phyloP scores from a whole-genome alignment of 2,329 filamentous ascomycete genomes.

The Nectriaceae sp. region DNA sequence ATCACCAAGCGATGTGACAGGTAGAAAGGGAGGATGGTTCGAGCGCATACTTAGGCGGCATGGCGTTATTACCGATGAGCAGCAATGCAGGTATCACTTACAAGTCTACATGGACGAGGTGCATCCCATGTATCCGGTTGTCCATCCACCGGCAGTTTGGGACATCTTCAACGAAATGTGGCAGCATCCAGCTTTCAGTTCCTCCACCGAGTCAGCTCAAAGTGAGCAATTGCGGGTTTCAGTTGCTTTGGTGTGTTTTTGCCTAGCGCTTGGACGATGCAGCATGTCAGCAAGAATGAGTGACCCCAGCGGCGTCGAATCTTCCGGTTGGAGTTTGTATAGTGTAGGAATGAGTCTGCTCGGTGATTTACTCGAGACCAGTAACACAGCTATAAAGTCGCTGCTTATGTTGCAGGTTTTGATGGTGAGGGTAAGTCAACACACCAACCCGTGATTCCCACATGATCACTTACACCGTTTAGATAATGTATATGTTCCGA shows the following conservation, averaged over 20 bases:
- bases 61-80: slow-evolving; percentile 11
- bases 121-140: slow-evolving; percentile 13
- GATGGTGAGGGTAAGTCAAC: slow-evolving; percentile 10
- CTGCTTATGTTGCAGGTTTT: slow-evolving; percentile 17
- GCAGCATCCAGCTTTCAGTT: slow-evolving; percentile 12
- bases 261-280: slow-evolving; percentile 18
- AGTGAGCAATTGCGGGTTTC: slow-evolving; percentile 14
- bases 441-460: too few species aligned
- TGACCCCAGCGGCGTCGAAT: slow-evolving; percentile 15
- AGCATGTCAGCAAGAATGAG: slow-evolving; percentile 17
- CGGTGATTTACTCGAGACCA: slow-evolving; percentile 14
- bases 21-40: slow-evolving; percentile 6
- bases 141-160: slow-evolving; percentile 16
- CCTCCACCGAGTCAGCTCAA: slow-evolving; percentile 5
- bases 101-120: slow-evolving; percentile 18
- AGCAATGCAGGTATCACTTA: slow-evolving; percentile 13
- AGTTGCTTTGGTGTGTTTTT: slow-evolving; percentile 17
- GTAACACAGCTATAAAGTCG: slow-evolving; percentile 16
- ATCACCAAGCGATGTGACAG: slow-evolving; percentile 2
- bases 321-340: slow-evolving; percentile 19
- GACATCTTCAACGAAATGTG: slow-evolving; percentile 18
- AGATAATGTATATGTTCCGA: slow-evolving; percentile 20
- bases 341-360: slow-evolving; percentile 14
- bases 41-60: slow-evolving; percentile 11
- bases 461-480: background rate